Conservation (phyloP, 257 asterid genomes). For the Primulina huaijiensis region DNA sequence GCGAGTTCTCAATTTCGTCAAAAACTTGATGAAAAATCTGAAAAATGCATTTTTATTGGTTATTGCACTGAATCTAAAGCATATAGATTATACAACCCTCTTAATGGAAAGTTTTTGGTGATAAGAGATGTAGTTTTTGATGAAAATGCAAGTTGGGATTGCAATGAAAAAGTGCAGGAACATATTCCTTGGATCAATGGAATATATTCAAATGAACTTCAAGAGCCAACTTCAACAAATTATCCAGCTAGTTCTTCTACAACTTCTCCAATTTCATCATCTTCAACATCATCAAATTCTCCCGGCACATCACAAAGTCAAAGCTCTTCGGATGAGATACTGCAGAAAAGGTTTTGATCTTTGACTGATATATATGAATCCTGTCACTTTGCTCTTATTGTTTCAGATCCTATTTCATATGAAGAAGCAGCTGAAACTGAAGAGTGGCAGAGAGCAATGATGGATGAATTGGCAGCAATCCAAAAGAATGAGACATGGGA, state of each 20-base stretch:
- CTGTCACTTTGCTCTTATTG: neutral
- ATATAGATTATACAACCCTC: conserved; percentile 12
- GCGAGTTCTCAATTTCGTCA: neutral
- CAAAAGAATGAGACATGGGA: conserved; percentile 22
- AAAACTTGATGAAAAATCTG: conserved; percentile 13
- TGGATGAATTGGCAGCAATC: neutral
- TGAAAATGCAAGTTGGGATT: neutral
- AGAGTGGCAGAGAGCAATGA: conserved; percentile 8
- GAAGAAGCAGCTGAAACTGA: neutral
- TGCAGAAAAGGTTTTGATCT: no score
- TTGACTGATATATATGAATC: neutral
- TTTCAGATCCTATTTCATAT: neutral
- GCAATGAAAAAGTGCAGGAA: neutral
- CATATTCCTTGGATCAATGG: no score
- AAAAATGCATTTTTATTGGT: conserved; percentile 15
- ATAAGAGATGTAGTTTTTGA: neutral
- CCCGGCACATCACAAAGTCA: neutral
- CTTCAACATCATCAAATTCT: no score
- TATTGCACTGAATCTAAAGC: conserved; percentile 21
- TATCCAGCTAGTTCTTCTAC: no score
- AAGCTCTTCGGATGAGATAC: no score
- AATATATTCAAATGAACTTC: no score
- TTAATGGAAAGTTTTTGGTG: conserved; percentile 1
- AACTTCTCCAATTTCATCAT: no score
- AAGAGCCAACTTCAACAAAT: neutral